Evolutionary conservation across 352 stramenopile species (phyloP), one percentile per base, ranked within the genome.

Genomic region (Phytophthora pistaciae): DNA sequence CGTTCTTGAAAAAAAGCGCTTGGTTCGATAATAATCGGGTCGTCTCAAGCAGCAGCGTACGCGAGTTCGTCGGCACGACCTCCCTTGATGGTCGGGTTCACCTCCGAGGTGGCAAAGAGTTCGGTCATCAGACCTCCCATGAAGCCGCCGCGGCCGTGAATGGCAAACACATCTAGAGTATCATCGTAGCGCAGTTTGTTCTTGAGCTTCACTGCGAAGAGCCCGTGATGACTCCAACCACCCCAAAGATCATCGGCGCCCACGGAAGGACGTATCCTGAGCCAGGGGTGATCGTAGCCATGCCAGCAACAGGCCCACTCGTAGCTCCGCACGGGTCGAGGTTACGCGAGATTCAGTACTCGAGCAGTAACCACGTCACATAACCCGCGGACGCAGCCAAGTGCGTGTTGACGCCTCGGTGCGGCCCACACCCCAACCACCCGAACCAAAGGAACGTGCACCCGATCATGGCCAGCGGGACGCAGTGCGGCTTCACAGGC

Each of bases 401-500:
- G n/a, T n/a, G n/a, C 71, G 84, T 92, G 76, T 90, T 93, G 63
- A 94, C 14, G 84, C 85, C 11, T 83, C 78, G 11, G 79, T 81
- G 3, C 83, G 83, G 90, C 31, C 85, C 85, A 14, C 75, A 94
- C 57, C 87, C 85, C 53, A 91, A 92, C 87, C 87, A 94, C 9
- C 87, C 87, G 54, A 90, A 91, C 87, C 87, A 94, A 21, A 94
- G 81, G 40, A 93, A 66, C 21, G 76, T 88, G 21, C 64, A 69
- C 23, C 87, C 85, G 31, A 92, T 90, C 78, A 94, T 93, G 33
- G 92, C 83, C 20, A 94, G 72, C 25, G 88, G 87, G 23, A 94
- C 79, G 74, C 94, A 92, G 78, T 93, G 87, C 13, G 85, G 83
- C 69, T 88, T 87, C 31, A 93, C 79, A 2, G 75, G 63, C 31